phyloP scores from a whole-genome alignment of 129 eudicot genomes.

The Dittrichia graveolens region DNA sequence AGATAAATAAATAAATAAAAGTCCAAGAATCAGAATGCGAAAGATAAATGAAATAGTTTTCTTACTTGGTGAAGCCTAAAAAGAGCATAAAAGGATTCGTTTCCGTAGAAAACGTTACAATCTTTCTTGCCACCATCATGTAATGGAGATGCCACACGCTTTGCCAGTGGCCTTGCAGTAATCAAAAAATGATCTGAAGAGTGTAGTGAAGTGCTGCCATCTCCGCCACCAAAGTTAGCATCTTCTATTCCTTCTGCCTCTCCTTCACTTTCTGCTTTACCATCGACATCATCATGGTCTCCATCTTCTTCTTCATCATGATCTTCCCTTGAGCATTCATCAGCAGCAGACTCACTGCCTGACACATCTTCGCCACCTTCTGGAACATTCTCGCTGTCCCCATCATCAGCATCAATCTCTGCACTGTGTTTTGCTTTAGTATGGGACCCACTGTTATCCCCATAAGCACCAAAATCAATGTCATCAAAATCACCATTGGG shows the following conservation, averaged over 20 bases:
- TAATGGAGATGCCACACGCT: slow-evolving; percentile 54
- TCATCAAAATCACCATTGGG: slow-evolving; percentile 84
- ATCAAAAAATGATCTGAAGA: slow-evolving; percentile 54
- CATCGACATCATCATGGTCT: slow-evolving; percentile 73
- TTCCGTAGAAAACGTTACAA: slow-evolving; percentile 72
- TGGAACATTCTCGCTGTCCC: slow-evolving; percentile 80
- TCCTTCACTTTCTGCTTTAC: slow-evolving; percentile 95
- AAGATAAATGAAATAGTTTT: neutral
- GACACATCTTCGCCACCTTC: slow-evolving; percentile 84
- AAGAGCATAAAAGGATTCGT: slow-evolving; percentile 78
- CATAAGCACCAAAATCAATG: slow-evolving; percentile 48
- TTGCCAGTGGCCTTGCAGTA: slow-evolving; percentile 75
- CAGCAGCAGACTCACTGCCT: slow-evolving; percentile 91
- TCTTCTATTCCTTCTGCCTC: slow-evolving; percentile 73
- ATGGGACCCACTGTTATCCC: slow-evolving; percentile 37
- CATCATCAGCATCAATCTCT: slow-evolving; percentile 79
- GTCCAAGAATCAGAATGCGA: neutral
- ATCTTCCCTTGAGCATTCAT: slow-evolving; percentile 82
- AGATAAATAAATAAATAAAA: neutral
- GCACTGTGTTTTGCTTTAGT: slow-evolving; percentile 38
- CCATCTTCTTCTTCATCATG: slow-evolving; percentile 77
- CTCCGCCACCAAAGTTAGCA: slow-evolving; percentile 59
- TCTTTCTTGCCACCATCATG: slow-evolving; percentile 49
- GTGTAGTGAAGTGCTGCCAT: slow-evolving; percentile 44
- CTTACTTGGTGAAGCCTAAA: slow-evolving; percentile 93